phyloP scores from a whole-genome alignment of 805 yeast genomes.

The Spathaspora boniae region DNA sequence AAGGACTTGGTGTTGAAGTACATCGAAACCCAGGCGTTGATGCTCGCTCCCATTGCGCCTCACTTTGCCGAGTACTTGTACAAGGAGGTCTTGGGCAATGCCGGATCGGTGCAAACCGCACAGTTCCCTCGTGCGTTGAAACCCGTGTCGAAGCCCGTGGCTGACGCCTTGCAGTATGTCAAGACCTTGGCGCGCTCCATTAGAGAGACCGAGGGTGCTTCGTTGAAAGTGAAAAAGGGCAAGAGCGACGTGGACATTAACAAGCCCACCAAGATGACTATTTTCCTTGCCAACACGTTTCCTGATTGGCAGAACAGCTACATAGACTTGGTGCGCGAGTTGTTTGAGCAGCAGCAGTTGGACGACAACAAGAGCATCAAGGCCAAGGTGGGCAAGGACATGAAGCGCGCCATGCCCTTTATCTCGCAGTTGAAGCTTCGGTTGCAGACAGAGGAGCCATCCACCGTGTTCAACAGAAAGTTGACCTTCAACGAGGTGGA shows the following conservation, averaged over 20 bases:
- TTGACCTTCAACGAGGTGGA: slow-evolving; percentile 77
- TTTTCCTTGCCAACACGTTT: slow-evolving; percentile 76
- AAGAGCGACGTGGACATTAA: slow-evolving; percentile 69
- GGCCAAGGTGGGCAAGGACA: slow-evolving; percentile 74
- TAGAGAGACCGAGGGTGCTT: slow-evolving; percentile 89
- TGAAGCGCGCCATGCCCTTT: slow-evolving; percentile 98
- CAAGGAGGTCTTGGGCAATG: slow-evolving; percentile 72
- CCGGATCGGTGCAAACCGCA: slow-evolving; percentile 67
- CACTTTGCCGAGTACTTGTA: slow-evolving; percentile 91
- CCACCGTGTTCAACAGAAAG: slow-evolving; percentile 84
- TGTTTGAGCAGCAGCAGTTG: slow-evolving; percentile 61
- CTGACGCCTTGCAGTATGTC: slow-evolving; percentile 74
- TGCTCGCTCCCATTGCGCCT: slow-evolving; percentile 91
- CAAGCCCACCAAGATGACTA: slow-evolving; percentile 68
- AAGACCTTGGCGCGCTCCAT: slow-evolving; percentile 75
- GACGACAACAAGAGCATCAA: slow-evolving; percentile 63
- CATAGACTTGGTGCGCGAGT: slow-evolving; percentile 67
- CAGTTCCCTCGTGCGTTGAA: slow-evolving; percentile 74
- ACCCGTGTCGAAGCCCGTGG: slow-evolving; percentile 57
- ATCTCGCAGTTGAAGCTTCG: slow-evolving; percentile 83
- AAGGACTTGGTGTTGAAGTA: slow-evolving; percentile 74
- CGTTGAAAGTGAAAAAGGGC: slow-evolving; percentile 79
- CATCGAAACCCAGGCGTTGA: slow-evolving; percentile 80
- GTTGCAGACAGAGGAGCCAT: slow-evolving; percentile 64
- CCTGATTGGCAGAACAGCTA: slow-evolving; percentile 65